A percentile compares a stretch with the other conserved stretches of the same genome.
These are phyloP conservation scores for apple (Malus domestica) DNA, from an alignment of 306 rosid species.

Conservation along the genomic window ASM211411v1 NC_041803.1:47210501-47211000, in stretches of 20 bases:
- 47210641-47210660: constrained; percentile 9
- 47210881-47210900: too few species aligned
- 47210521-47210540: not conserved
- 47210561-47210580: not conserved
- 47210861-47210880: too few species aligned
- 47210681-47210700: constrained; percentile 42
- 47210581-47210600: not conserved
- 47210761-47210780: constrained; percentile 15
- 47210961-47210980: too few species aligned
- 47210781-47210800: not conserved
- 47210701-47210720: constrained; percentile 46
- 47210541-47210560: not conserved
- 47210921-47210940: too few species aligned
- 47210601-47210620: not conserved
- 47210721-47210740: not conserved
- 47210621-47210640: not conserved
- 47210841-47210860: too few species aligned
- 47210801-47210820: not conserved
- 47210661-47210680: constrained; percentile 13
- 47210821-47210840: too few species aligned
- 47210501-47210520: not conserved
- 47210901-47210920: too few species aligned
- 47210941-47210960: too few species aligned
- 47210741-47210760: not conserved
- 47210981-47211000: too few species aligned